Percentiles rank a stretch among this genome's conserved stretches.
Evolutionary conservation across 805 yeast species (phyloP).

Genomic region (Candida morakotiae): DNA sequence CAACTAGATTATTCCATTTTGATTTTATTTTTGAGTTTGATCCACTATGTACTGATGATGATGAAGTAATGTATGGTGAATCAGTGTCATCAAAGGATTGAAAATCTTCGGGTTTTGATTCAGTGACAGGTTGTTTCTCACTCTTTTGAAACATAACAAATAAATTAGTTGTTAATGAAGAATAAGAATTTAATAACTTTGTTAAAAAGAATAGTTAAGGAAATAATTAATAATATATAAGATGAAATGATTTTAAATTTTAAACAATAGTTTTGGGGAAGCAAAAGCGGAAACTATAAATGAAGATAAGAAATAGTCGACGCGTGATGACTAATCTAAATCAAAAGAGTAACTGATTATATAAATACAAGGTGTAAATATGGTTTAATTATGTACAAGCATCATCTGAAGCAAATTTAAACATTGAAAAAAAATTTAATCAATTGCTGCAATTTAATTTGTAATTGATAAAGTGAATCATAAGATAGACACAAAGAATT

Average conservation of each 20-base stretch:
- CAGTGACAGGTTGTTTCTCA: conserved; percentile 3
- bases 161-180: neutral
- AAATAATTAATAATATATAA: conserved; percentile 4
- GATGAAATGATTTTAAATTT: too few species aligned
- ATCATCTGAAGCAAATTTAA: too few species aligned
- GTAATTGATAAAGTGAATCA: neutral
- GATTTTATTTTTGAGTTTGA: conserved; percentile 3
- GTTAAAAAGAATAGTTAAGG: neutral
- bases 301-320: neutral
- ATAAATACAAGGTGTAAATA: neutral
- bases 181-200: neutral
- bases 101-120: conserved; percentile 5
- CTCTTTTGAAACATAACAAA: conserved; percentile 4
- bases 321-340: conserved; percentile 5
- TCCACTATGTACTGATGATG: neutral
- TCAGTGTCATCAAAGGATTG: conserved; percentile 5
- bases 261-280: conserved; percentile 6
- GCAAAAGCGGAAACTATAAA: conserved; percentile 4
- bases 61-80: conserved; percentile 3
- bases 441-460: neutral
- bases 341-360: too few species aligned
- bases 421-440: too few species aligned
- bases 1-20: conserved; percentile 16
- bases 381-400: too few species aligned
- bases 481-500: neutral